phyloP scores from a whole-genome alignment of 2,329 filamentous ascomycete genomes.

The Dendryphion nanum region DNA sequence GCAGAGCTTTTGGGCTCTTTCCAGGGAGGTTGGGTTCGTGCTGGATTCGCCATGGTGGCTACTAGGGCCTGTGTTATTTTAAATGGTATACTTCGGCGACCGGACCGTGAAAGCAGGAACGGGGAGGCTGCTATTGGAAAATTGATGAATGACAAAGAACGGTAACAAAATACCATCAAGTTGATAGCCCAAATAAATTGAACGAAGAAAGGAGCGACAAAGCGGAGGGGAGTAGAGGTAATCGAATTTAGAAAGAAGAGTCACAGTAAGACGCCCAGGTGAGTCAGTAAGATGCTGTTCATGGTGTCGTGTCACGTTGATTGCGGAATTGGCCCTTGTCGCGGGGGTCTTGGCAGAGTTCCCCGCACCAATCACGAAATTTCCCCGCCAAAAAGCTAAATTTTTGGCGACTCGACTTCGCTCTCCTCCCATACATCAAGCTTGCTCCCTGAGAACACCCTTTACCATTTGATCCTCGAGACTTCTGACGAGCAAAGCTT shows the following conservation, averaged over 20 bases:
- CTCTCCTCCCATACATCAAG: not conserved
- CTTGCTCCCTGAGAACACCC: not conserved
- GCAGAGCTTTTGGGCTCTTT: constrained; percentile 37
- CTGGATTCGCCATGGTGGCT: constrained; percentile 33
- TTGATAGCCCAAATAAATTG: constrained; percentile 3
- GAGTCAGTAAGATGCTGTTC: constrained; percentile 19
- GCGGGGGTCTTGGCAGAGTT: constrained; percentile 19
- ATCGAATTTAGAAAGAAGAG: constrained; percentile 5
- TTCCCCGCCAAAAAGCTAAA: constrained; percentile 18
- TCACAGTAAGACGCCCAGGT: no score
- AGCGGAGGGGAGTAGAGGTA: constrained; percentile 15
- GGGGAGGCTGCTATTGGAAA: constrained; percentile 14
- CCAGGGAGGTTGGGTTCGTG: constrained; percentile 41
- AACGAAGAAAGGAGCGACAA: constrained; percentile 5
- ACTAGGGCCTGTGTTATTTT: constrained; percentile 10
- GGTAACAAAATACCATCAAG: constrained; percentile 34
- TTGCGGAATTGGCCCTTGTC: constrained; percentile 9
- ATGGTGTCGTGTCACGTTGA: constrained; percentile 21
- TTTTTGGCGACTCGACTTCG: not conserved
- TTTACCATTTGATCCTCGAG: no score
- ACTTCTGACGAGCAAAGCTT: no score
- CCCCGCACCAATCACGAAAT: constrained; percentile 18
- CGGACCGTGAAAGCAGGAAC: constrained; percentile 13
- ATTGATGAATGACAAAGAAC: constrained; percentile 25
- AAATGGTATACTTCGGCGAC: constrained; percentile 6